phyloP scores from a whole-genome alignment of 2,329 filamentous ascomycete genomes.

The Penicillium sclerotiorum region DNA sequence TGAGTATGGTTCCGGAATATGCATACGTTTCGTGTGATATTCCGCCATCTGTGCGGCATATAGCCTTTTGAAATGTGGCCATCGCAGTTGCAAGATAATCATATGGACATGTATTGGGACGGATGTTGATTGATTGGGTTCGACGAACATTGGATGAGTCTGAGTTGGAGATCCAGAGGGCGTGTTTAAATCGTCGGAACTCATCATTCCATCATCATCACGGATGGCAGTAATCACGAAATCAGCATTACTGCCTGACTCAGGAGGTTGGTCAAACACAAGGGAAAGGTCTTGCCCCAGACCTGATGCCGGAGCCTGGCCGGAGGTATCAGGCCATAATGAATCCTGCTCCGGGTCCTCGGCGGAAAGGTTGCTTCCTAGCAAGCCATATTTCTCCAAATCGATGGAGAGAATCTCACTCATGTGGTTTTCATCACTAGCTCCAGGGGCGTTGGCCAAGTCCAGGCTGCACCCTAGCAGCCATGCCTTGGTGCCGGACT shows the following conservation, averaged over 20 bases:
- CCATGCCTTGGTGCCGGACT: slow-evolving; percentile 95
- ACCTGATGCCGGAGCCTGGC: slow-evolving; percentile 56
- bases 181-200: slow-evolving; percentile 58
- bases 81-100: slow-evolving; percentile 89
- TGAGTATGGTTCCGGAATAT: slow-evolving; percentile 93
- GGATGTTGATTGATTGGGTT: slow-evolving; percentile 59
- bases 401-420: slow-evolving; percentile 95
- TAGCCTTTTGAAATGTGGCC: slow-evolving; percentile 92
- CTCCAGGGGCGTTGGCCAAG: slow-evolving; percentile 64
- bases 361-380: slow-evolving; percentile 73
- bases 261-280: slow-evolving; percentile 83
- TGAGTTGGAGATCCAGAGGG: slow-evolving; percentile 29
- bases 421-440: slow-evolving; percentile 83
- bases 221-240: slow-evolving; percentile 87
- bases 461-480: slow-evolving; percentile 89
- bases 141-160: slow-evolving; percentile 36
- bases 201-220: slow-evolving; percentile 55
- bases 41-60: slow-evolving; percentile 96
- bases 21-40: slow-evolving; percentile 95
- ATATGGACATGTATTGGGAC: slow-evolving; percentile 91
- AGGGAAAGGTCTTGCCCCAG: slow-evolving; percentile 83
- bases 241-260: slow-evolving; percentile 83
- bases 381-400: slow-evolving; percentile 83
- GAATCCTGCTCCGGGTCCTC: slow-evolving; percentile 54
- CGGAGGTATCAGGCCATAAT: slow-evolving; percentile 56